These are phyloP conservation scores for Theileria sp. DNA, from an alignment of 169 alveolate species.

Conservation along the genomic window DNA sequence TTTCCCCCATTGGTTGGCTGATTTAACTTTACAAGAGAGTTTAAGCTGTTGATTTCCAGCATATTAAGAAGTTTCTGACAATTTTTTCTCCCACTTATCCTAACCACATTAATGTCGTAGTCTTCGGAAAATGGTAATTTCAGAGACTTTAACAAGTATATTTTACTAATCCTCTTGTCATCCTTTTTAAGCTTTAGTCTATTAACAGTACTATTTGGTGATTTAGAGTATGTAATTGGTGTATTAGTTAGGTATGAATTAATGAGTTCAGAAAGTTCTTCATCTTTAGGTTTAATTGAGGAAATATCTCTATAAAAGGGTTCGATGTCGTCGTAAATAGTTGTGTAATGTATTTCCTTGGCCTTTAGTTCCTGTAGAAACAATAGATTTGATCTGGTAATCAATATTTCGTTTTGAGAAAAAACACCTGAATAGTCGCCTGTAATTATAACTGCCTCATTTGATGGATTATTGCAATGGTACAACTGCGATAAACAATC, in stretches of 20 bases:
- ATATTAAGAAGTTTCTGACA: slow-evolving; percentile 38
- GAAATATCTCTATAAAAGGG: background rate
- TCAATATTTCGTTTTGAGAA: slow-evolving; percentile 43
- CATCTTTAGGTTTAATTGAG: background rate
- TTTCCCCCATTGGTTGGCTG: background rate
- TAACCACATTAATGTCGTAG: slow-evolving; percentile 38
- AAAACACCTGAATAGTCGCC: slow-evolving; percentile 61
- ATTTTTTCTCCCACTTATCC: slow-evolving; percentile 25
- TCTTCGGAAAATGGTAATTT: slow-evolving; percentile 49
- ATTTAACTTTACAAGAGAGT: slow-evolving; percentile 21
- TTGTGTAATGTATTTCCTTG: slow-evolving; percentile 31
- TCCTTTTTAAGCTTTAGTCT: background rate
- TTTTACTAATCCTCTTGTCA: slow-evolving; percentile 4
- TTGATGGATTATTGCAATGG: background rate
- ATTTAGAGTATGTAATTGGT: background rate
- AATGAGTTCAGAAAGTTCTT: slow-evolving; percentile 3
- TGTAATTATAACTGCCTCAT: slow-evolving; percentile 59
- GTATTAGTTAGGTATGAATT: slow-evolving; percentile 11
- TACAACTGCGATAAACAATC: slow-evolving; percentile 51
- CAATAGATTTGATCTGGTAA: slow-evolving; percentile 49
- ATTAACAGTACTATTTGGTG: background rate
- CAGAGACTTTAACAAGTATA: slow-evolving; percentile 36
- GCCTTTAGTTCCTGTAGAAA: slow-evolving; percentile 22
- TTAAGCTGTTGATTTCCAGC: slow-evolving; percentile 16
- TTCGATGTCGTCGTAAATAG: slow-evolving; percentile 25